Base-by-base conservation (phyloP, 176 grass and related monocot genomes). In the Phyllostachys edulis region DNA sequence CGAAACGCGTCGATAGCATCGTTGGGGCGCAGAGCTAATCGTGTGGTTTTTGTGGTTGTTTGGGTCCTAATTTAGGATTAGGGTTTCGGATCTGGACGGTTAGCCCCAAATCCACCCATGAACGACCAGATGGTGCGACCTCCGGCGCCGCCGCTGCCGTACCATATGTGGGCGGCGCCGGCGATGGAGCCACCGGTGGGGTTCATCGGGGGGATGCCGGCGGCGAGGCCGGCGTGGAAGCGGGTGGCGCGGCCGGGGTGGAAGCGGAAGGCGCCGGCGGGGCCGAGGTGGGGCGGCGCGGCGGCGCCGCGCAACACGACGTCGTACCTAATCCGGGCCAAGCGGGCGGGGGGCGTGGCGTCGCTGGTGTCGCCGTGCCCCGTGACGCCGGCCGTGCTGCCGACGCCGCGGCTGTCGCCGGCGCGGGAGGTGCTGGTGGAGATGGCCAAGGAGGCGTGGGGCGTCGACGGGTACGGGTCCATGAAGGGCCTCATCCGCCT, bases 391-490 rank as follows among this genome's bases (percentile, higher is more conserved):
- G 90, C 97, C 61, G 85, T 99, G 78, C 92, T 99, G 20, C 93
- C 91, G 46, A 96, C 93, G 66, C 97, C 97, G 15, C 83, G 78
- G 61, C 89, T 99, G 56, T 99, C 97, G 62, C 93, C 97, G 26
- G 85, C 89, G 49, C 64, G 93, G 13, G 97, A 99, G 91, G 93
- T 92, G 81, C 78, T 99, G 83, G 91, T 90, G 80, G 93, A 99
- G 88, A 99, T 99, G 97, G 97, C 89, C 70, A 96, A 94, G 93
- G 96, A 99, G 88, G 90, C 88, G 75, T 99, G 97, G 96, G 97
- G 93, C 78, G 93, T 99, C 16, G 91, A 99, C 70, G 97, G 97
- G 12, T 99, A 96, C 59, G 97, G 93, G 15, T 96, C 97, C 70
- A 99, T 99, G 93, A 99, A 95, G 82, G 97, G 97, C 49, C 92